Evolutionary conservation across 306 rosid species (phyloP).

Genomic region (Corylus avellana): DNA sequence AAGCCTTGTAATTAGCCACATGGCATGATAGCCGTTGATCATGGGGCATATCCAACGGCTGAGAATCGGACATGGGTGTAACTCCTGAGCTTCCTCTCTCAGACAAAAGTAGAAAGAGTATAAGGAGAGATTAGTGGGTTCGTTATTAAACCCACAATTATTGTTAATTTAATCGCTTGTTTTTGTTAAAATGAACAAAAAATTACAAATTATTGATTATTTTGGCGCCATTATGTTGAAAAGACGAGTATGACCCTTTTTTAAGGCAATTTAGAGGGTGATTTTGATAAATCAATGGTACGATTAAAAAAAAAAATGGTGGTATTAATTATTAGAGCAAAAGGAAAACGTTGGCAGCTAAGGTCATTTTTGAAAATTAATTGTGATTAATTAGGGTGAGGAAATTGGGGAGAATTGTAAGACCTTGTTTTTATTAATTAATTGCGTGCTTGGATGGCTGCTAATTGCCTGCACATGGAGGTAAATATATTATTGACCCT

Average conservation of each 20-base stretch:
- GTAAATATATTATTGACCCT: neutral
- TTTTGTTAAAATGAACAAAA: neutral
- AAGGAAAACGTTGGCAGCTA: neutral
- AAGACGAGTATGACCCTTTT: neutral
- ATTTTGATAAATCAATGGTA: neutral
- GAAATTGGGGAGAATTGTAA: conserved; percentile 32
- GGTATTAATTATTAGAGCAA: neutral
- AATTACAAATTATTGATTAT: no score
- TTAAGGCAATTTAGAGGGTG: neutral
- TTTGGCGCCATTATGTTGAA: conserved; percentile 5
- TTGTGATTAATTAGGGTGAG: conserved; percentile 26
- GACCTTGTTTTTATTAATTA: conserved; percentile 13
- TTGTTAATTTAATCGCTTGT: neutral
- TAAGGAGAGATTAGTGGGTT: conserved; percentile 64
- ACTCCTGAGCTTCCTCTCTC: conserved; percentile 65
- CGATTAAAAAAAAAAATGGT: neutral
- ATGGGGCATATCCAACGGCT: conserved; percentile 42
- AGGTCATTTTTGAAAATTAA: conserved; percentile 20
- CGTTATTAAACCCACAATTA: conserved; percentile 31
- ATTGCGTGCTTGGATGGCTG: conserved; percentile 2
- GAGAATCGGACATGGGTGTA: conserved; percentile 36
- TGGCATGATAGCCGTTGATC: conserved; percentile 42
- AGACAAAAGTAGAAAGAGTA: conserved; percentile 35
- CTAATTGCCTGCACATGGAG: conserved; percentile 19
- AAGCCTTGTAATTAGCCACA: conserved; percentile 47